A percentile compares a stretch with the other conserved stretches of the same genome.
phyloP scores from a whole-genome alignment of 1,284 basidiomycete species.

The Ustilago shanxiensis region DNA sequence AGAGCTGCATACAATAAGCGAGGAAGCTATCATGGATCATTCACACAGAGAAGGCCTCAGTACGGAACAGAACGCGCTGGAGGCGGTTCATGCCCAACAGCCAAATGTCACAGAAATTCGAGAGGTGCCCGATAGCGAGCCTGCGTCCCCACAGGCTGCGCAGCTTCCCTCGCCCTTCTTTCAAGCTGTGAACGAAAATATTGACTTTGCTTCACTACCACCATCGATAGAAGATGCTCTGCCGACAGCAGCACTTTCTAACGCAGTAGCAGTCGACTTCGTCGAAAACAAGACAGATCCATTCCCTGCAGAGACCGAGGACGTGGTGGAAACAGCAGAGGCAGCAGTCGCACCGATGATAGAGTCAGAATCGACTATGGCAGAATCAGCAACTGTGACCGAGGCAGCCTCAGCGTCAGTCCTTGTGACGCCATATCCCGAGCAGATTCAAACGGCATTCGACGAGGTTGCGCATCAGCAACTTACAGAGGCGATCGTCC shows the following conservation, averaged over 20 bases:
- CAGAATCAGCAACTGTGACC: not conserved
- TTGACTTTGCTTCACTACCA: not conserved
- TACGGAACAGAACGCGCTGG: not conserved
- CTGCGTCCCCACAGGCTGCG: not conserved
- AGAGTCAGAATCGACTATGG: not conserved
- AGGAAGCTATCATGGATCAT: conserved; percentile 18
- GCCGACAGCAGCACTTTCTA: not conserved
- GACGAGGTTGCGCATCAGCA: not conserved
- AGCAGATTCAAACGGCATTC: not conserved
- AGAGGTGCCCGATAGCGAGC: not conserved
- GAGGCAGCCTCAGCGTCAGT: not conserved
- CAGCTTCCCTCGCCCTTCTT: not conserved
- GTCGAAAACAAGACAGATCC: not conserved
- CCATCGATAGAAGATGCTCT: not conserved
- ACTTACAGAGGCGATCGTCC: not conserved
- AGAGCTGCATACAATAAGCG: conserved; percentile 48
- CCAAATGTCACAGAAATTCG: too few species aligned
- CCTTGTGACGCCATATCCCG: not conserved
- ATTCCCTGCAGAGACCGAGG: not conserved
- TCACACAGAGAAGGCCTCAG: not conserved
- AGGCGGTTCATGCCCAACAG: not conserved
- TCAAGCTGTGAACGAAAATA: too few species aligned
- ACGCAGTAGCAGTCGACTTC: not conserved
- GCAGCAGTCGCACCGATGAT: not conserved
- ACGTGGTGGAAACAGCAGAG: not conserved